Evolutionary conservation across 768 basidiomycete species (phyloP).

Genomic region (Lactarius pseudohatsudake): DNA sequence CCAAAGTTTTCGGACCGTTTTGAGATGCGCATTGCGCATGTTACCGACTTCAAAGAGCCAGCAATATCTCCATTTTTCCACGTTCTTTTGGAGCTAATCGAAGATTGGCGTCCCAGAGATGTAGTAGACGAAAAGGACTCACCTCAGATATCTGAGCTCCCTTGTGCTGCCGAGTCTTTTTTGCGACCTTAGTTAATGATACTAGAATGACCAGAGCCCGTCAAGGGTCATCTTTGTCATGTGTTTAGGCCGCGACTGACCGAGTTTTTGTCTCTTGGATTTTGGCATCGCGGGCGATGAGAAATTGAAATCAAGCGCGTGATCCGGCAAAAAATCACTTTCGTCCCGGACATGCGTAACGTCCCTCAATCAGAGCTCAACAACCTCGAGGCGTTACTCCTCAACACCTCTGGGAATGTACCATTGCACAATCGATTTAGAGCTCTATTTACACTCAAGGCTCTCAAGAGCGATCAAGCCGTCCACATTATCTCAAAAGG

Average conservation of each 20-base stretch:
- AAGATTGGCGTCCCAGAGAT: conserved; percentile 11
- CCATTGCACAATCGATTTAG: conserved; percentile 87
- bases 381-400: conserved; percentile 69
- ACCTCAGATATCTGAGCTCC: conserved; percentile 78
- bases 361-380: conserved; percentile 55
- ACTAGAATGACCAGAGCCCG: conserved; percentile 46
- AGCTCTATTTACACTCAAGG: conserved; percentile 89
- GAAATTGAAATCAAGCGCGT: conserved; percentile 29
- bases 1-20: conserved; percentile 92
- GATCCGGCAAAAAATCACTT: conserved; percentile 13
- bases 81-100: conserved; percentile 70
- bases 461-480: conserved; percentile 74
- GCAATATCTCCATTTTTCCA: conserved; percentile 91
- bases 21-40: conserved; percentile 92
- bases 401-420: conserved; percentile 70
- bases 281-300: conserved; percentile 62
- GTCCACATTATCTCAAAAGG: conserved; percentile 86
- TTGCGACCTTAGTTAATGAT: conserved; percentile 89
- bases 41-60: conserved; percentile 95
- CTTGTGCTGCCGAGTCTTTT: conserved; percentile 94
- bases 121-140: conserved; percentile 29
- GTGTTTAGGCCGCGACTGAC: conserved; percentile 46
- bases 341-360: conserved; percentile 22
- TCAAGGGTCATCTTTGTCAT: conserved; percentile 20
- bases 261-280: conserved; percentile 87